Base-by-base conservation (phyloP, 768 basidiomycete species). In the Hortiboletus campestris region DNA sequence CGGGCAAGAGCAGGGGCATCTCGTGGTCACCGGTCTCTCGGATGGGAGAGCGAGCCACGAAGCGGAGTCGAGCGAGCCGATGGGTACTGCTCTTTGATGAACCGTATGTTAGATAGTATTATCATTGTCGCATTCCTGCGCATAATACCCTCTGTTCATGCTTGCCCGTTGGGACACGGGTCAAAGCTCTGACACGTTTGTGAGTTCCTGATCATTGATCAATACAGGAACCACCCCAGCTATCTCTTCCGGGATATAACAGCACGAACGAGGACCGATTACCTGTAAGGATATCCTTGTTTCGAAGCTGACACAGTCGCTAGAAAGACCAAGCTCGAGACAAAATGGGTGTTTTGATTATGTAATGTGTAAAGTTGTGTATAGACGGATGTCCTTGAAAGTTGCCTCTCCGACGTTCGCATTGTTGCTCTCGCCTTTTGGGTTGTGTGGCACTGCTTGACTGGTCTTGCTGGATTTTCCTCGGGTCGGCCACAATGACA, bases 401-500 rank as follows among this genome's bases (percentile, higher is more conserved):
- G 65, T 57, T 69, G 38, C 52, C 54, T 60, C 60, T 61, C 49
- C 43, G 56, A 49, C 56, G 45, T 56, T 58, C 53, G 48, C 53
- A 53, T 56, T 55, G 31, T 56, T 32, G 57, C 43, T 43, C 43
- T 49, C 51, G 51, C 40, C 56, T 45, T 44, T 38, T 62, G 52
- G 51, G 34, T 25, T 39, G 36, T 46, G 53, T 17, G 28, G 6
- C 28, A 49, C 48, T 13, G 28, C 47, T 45, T 46, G 46, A 36
- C 39, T 20, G 43, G 25, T 61, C 38, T 42, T 57, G 35, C 48
- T 57, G 55, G 20, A 44, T 28, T 25, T 29, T 46, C 22, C 34
- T 40, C 40, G 46, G 47, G 56, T 56, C 42, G 19, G 6, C 22
- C 32, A 59, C 47, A 29, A 80, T 80, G 78, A 71, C 76, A 38